phyloP scores from a whole-genome alignment of 2,329 filamentous ascomycete species.

The Chrysoporthe puriensis region DNA sequence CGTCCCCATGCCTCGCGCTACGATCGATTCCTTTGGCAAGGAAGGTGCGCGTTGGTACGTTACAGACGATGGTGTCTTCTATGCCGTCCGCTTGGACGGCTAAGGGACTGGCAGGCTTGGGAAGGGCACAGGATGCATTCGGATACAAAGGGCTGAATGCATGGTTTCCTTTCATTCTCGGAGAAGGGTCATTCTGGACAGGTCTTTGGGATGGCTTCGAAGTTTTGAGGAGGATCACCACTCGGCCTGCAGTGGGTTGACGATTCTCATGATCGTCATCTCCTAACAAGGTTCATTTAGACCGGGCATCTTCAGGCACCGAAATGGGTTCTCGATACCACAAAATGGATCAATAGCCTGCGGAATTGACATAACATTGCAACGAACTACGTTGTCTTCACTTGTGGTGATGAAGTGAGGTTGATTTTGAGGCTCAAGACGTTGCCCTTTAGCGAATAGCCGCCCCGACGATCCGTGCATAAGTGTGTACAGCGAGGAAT shows the following conservation, averaged over 20 bases:
- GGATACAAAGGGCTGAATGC: not conserved
- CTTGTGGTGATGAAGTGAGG: constrained; percentile 12
- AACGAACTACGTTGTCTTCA: not conserved
- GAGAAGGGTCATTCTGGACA: not conserved
- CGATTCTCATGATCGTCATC: not conserved
- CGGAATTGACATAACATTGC: constrained; percentile 4
- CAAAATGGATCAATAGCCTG: not conserved
- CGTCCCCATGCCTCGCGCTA: constrained; percentile 61
- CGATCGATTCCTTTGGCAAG: constrained; percentile 59
- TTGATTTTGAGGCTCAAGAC: constrained; percentile 16
- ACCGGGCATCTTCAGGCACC: not conserved
- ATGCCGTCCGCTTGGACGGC: constrained; percentile 57
- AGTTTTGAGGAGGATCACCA: not conserved
- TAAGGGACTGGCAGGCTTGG: not conserved
- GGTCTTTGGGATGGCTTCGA: not conserved
- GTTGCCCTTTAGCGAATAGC: not conserved
- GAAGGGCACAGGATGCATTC: not conserved
- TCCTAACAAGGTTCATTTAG: not conserved
- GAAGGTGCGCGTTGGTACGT: constrained; percentile 63
- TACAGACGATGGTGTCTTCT: constrained; percentile 61
- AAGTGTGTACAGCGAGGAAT: not conserved
- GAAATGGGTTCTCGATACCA: not conserved
- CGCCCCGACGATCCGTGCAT: not conserved
- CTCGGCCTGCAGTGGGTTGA: constrained; percentile 1
- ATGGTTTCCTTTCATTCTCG: not conserved